Evolutionary conservation across 371 early-diverging fungal species (phyloP).

Genomic region (Aphelidium insulamus): DNA sequence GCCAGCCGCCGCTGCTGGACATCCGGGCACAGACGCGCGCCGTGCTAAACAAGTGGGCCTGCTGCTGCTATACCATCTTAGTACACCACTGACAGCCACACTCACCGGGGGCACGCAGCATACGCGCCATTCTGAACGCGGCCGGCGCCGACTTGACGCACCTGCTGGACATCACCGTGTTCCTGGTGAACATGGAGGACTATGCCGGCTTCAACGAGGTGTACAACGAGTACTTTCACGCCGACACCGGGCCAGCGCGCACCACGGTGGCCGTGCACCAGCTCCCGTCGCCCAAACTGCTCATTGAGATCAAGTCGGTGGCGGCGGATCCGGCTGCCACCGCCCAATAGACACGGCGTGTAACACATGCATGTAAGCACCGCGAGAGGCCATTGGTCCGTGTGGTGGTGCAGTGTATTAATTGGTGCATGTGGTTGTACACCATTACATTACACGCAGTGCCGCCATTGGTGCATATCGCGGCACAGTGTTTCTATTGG

Average conservation of each 20-base stretch:
- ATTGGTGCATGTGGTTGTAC: no score
- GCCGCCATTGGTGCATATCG: no score
- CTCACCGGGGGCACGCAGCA: conserved; percentile 10
- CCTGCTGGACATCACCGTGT: conserved; percentile 37
- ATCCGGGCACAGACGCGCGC: conserved; percentile 31
- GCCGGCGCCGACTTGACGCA: conserved; percentile 21
- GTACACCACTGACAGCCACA: not conserved
- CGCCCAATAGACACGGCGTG: no score
- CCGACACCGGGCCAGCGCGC: conserved; percentile 19
- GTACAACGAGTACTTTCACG: conserved; percentile 23
- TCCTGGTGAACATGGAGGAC: conserved; percentile 37
- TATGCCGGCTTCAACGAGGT: conserved; percentile 34
- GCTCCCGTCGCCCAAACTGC: conserved; percentile 20
- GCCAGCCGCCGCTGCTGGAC: conserved; percentile 26
- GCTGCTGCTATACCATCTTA: not conserved
- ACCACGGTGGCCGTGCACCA: conserved; percentile 24
- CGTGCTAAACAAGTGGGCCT: conserved; percentile 28
- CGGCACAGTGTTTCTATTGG: no score
- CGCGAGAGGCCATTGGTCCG: no score
- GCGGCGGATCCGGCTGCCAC: no score
- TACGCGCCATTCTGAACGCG: conserved; percentile 21
- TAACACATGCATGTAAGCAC: no score
- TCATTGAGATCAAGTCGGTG: conserved; percentile 27
- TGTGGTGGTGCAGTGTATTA: no score
- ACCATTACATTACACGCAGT: no score